Conservation (phyloP, 768 basidiomycete genomes). For the Obba rivulosa region DNA sequence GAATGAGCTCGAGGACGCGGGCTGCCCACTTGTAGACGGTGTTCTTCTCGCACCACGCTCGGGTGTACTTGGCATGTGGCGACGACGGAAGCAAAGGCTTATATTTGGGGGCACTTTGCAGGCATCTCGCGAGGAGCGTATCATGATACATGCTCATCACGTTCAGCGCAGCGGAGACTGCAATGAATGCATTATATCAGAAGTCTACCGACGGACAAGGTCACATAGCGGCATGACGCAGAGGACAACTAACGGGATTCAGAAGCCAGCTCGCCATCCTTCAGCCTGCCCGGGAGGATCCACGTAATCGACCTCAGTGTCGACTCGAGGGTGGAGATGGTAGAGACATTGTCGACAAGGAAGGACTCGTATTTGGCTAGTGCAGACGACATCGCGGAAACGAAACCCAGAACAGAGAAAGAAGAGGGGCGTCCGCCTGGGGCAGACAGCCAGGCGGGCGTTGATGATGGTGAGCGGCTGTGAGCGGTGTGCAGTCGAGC, state of each 20-base stretch:
- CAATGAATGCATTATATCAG: slow-evolving; percentile 2
- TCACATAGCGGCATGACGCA: slow-evolving; percentile 7
- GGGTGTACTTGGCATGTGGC: slow-evolving; percentile 84
- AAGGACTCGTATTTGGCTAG: slow-evolving; percentile 76
- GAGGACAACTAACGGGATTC: slow-evolving; percentile 73
- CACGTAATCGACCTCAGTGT: slow-evolving; percentile 87
- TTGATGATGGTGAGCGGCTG: too few relatives aligned
- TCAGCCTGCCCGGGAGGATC: slow-evolving; percentile 95
- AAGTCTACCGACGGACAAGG: slow-evolving; percentile 8
- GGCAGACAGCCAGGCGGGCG: background rate
- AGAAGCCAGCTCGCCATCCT: slow-evolving; percentile 93
- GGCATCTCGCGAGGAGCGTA: slow-evolving; percentile 70
- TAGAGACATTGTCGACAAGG: slow-evolving; percentile 77
- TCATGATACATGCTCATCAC: slow-evolving; percentile 93
- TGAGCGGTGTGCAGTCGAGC: background rate
- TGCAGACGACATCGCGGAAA: slow-evolving; percentile 53
- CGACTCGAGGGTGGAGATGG: slow-evolving; percentile 85
- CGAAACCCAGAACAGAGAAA: slow-evolving; percentile 9
- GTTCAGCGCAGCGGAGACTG: slow-evolving; percentile 87
- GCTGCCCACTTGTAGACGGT: slow-evolving; percentile 73
- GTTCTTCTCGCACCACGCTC: slow-evolving; percentile 75
- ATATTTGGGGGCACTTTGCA: slow-evolving; percentile 61
- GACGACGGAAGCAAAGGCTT: slow-evolving; percentile 72
- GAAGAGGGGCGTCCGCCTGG: slow-evolving; percentile 3
- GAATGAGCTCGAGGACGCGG: slow-evolving; percentile 67